Conservation (phyloP, 306 rosid species). For the Malus domestica region ASM211411v1 NC_041804.1:4551501-4552000, state of each 20-base stretch:
- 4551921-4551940: constrained; percentile 69
- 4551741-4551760: constrained; percentile 47
- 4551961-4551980: constrained; percentile 41
- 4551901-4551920: constrained; percentile 59
- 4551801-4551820: constrained; percentile 38
- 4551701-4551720: constrained; percentile 60
- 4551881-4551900: constrained; percentile 24
- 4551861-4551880: constrained; percentile 35
- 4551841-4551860: constrained; percentile 67
- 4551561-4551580: constrained; percentile 54
- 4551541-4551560: constrained; percentile 52
- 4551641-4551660: constrained; percentile 51
- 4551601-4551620: constrained; percentile 75
- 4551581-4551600: constrained; percentile 55
- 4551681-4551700: constrained; percentile 52
- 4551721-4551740: constrained; percentile 67
- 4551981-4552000: constrained; percentile 47
- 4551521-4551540: constrained; percentile 62
- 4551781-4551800: constrained; percentile 48
- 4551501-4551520: constrained; percentile 47
- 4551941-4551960: constrained; percentile 35
- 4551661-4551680: constrained; percentile 46
- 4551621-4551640: constrained; percentile 51
- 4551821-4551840: constrained; percentile 47
- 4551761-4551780: constrained; percentile 57